Evolutionary conservation across 805 yeast genomes (phyloP), one percentile per base, ranked within the genome.

Genomic region (Blastobotrys terrestris): DNA sequence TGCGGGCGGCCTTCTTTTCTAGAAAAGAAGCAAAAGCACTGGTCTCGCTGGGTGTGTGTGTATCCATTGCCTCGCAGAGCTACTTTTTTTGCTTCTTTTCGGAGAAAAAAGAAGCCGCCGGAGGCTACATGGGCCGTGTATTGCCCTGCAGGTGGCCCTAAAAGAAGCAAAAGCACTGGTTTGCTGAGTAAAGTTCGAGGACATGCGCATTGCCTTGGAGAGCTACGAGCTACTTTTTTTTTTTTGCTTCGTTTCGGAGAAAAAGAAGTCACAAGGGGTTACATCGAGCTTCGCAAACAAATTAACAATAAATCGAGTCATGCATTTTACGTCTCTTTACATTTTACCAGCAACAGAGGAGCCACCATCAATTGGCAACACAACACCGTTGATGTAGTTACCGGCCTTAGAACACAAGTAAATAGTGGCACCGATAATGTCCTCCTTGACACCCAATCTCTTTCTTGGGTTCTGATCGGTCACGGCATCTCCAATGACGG

Each of bases 291-390:
- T 26, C 35, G 35, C 5, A 26, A 11, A 26, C 35, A 26, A 26
- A 26, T 26, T 26, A 26, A 26, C 35, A 26, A 5, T 26, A 5
- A 26, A 26, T 26, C 11, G 8, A 11, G 11, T 6, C 11, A 26
- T 26, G 35, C 35, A 26, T 26, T 26, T 26, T 15, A 13, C 8
- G 46, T 15, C 31, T n/a, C 41, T 22, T 39, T 55, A 60, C 42
- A 60, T 50, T 16, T 47, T 52, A 15, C 49, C 31, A 16, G 53
- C 42, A 31, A 56, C 40, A 49, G 59, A 61, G 31, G 62, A 52
- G 22, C 91, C 92, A 15, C 92, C 92, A 61, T 85, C 91, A 26
- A 85, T 67, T 8, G 88, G 86, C 42, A 85, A 65, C 3, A 83
- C 83, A 3, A 76, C 73, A 8, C 92, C 91, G 59, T 83, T 85